A percentile compares a stretch with the other conserved stretches of the same genome.
phyloP scores from a whole-genome alignment of 257 asterid genomes.

The Euphrasia confusa region DNA sequence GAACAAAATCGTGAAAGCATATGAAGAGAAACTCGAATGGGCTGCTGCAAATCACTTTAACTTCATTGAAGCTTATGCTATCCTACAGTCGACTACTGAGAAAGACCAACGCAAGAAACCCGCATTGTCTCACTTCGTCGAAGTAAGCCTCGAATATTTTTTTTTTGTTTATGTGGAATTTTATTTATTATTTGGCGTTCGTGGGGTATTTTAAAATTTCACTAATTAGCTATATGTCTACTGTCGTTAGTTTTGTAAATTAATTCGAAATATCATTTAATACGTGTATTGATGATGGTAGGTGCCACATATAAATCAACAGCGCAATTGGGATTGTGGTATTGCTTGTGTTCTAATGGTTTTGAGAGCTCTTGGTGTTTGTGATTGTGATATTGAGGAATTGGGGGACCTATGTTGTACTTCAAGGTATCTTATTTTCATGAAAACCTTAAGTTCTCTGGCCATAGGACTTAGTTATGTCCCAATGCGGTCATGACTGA shows the following conservation, averaged over 20 bases:
- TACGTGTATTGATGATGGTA: conserved; percentile 26
- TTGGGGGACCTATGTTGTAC: conserved; percentile 64
- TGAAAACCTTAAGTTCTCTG: background rate
- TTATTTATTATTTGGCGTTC: conserved; percentile 5
- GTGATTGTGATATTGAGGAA: conserved; percentile 44
- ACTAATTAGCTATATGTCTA: background rate
- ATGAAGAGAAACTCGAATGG: conserved; percentile 49
- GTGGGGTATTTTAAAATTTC: conserved; percentile 4
- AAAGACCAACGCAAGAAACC: conserved; percentile 31
- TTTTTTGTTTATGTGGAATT: conserved; percentile 8
- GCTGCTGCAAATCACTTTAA: conserved; percentile 35
- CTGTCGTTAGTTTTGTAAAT: background rate
- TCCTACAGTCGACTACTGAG: conserved; percentile 33
- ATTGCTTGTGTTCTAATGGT: conserved; percentile 93
- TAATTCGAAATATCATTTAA: conserved; percentile 9
- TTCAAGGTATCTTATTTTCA: conserved; percentile 49
- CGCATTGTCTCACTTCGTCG: conserved; percentile 37
- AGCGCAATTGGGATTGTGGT: conserved; percentile 88
- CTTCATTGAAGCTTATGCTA: conserved; percentile 38
- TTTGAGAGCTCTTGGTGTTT: conserved; percentile 59
- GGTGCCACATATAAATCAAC: conserved; percentile 89
- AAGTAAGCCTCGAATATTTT: conserved; percentile 42
- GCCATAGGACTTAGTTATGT: background rate
- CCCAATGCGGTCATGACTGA: no score
- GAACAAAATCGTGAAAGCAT: conserved; percentile 62